Base-by-base conservation (phyloP, 2,329 filamentous ascomycete genomes). In the Diaporthe sp. region DNA sequence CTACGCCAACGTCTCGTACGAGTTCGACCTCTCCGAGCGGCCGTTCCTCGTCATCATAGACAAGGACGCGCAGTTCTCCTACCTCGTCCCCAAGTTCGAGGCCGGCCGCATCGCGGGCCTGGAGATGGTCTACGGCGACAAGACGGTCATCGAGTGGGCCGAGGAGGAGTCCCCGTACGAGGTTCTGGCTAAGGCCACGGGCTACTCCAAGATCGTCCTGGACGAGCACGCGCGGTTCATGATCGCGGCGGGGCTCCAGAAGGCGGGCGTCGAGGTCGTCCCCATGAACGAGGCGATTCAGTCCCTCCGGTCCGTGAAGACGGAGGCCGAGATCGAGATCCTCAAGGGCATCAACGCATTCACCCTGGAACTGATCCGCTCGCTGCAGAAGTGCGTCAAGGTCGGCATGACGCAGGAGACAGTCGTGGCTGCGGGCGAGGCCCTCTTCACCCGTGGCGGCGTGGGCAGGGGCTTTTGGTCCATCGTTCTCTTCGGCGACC, bases 211-310 rank as follows among this genome's bases (percentile, higher is more conserved):
- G 71, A 70, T 81, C 76, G 80, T 81, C 78, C 42, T 81, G 38
- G 80, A 81, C 69, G 80, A 81, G 74, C 80, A 81, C 69, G 57
- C 75, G 47, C 64, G 80, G 22, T 79, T 78, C 75, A 81, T 80
- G 80, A 80, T 81, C n/a, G 80, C 79, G 3, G 78, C 79, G 0
- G 80, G 80, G 1, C 77, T 81, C 30, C 73, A 79, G 73, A 54
- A 66, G 10, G 79, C 77, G 40, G 79, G 80, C 22, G 55, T 81
- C 47, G 78, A 80, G 12, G 79, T 81, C 33, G 75, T 79, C 4
- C 77, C 80, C n/a, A 81, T 81, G 80, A 79, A 74, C 67, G 76
- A 77, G 70, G 74, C 69, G 6, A 74, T 80, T 28, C 77, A 78
- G 77, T 77, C 77, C 30, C 77, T 80, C 7, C 77, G 80, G 17